Evolutionary conservation across 1,139 yeast genomes (phyloP).

Genomic region (Candida tropicalis): DNA sequence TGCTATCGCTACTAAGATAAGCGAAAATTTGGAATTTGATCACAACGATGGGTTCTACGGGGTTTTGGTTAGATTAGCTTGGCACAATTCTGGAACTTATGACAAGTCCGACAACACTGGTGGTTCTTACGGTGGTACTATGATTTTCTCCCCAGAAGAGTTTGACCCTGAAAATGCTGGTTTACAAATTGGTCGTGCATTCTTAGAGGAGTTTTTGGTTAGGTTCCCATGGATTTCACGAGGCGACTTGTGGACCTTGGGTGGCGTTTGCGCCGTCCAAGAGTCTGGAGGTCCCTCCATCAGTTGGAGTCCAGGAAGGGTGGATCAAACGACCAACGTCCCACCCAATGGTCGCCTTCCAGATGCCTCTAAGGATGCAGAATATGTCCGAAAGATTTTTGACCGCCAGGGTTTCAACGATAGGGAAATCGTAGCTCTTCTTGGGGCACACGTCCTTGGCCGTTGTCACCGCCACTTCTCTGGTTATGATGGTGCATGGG

Average conservation of each 20-base stretch:
- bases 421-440: constrained; percentile 80
- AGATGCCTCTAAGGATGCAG: constrained; percentile 72
- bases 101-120: constrained; percentile 61
- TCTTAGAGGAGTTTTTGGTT: constrained; percentile 60
- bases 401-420: constrained; percentile 78
- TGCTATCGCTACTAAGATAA: constrained; percentile 72
- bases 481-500: constrained; percentile 96
- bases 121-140: constrained; percentile 85
- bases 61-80: constrained; percentile 66
- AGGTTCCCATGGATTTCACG: constrained; percentile 77
- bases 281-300: constrained; percentile 87
- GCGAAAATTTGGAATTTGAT: constrained; percentile 78
- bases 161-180: constrained; percentile 78
- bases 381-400: constrained; percentile 69
- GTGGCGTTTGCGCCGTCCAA: constrained; percentile 84
- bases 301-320: constrained; percentile 85
- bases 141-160: constrained; percentile 69
- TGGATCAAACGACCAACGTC: constrained; percentile 29
- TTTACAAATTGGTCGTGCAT: constrained; percentile 63
- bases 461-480: constrained; percentile 65
- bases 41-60: constrained; percentile 69
- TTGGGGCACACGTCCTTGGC: constrained; percentile 91
- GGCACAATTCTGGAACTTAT: constrained; percentile 78
- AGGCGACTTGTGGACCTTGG: constrained; percentile 89
- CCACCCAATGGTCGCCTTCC: constrained; percentile 81